Evolutionary conservation across 2,329 filamentous ascomycete species (phyloP).

Genomic region (Penicillium frequentans): DNA sequence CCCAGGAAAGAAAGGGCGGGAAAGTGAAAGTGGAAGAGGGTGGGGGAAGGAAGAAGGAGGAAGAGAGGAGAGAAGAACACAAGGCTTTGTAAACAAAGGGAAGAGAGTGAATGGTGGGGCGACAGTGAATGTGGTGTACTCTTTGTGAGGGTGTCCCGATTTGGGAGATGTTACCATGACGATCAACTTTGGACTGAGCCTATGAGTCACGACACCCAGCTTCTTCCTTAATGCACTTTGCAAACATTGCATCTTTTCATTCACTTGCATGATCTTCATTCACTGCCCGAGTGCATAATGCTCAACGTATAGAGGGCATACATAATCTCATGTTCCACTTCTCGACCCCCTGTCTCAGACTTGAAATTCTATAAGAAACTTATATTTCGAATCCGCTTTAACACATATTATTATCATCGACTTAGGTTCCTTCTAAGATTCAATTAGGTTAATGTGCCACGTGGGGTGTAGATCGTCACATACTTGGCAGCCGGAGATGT

Average conservation of each 20-base stretch:
- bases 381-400: not conserved
- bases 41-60: not conserved
- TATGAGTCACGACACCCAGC: too few species aligned
- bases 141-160: too few species aligned
- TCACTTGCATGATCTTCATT: too few species aligned
- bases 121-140: too few species aligned
- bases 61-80: constrained; percentile 8
- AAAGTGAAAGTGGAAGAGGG: not conserved
- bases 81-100: not conserved
- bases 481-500: not conserved
- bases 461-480: not conserved
- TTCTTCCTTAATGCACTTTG: too few species aligned
- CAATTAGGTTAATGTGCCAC: not conserved
- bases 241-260: too few species aligned
- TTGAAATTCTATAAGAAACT: not conserved
- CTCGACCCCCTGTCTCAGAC: not conserved
- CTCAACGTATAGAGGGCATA: not conserved
- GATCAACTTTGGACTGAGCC: too few species aligned
- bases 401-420: not conserved
- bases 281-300: too few species aligned
- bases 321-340: not conserved
- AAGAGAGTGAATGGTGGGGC: not conserved
- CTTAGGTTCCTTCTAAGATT: not conserved
- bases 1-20: not conserved
- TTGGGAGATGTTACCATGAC: too few species aligned